These are phyloP conservation scores for Termitomyces sp. DNA, from an alignment of 768 basidiomycete species.

Conservation along the genomic window DNA sequence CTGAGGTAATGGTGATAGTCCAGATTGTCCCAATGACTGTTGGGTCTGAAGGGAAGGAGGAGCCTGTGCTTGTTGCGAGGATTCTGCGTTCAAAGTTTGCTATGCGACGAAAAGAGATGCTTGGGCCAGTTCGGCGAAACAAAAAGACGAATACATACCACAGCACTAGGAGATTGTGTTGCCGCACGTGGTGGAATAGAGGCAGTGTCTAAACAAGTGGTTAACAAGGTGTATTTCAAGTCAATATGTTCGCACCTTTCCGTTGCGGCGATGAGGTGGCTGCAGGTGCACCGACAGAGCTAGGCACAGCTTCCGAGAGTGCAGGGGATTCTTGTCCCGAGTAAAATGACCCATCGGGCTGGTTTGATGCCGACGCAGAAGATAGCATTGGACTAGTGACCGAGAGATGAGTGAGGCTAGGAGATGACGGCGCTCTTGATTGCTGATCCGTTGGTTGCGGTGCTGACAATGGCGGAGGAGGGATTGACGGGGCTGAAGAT, in stretches of 20 bases:
- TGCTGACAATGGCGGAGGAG: slow-evolving; percentile 30
- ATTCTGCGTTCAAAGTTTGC: slow-evolving; percentile 35
- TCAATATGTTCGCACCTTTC: slow-evolving; percentile 41
- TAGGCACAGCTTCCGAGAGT: slow-evolving; percentile 60
- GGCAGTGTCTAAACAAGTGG: slow-evolving; percentile 34
- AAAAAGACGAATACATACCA: slow-evolving; percentile 31
- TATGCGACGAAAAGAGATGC: slow-evolving; percentile 17
- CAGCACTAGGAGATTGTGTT: slow-evolving; percentile 38
- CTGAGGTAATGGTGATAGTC: slow-evolving; percentile 40
- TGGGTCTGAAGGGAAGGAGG: slow-evolving; percentile 23
- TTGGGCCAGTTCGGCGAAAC: background rate
- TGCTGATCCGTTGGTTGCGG: slow-evolving; percentile 33
- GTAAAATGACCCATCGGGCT: slow-evolving; percentile 66
- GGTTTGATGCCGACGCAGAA: slow-evolving; percentile 64
- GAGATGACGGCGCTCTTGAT: slow-evolving; percentile 57
- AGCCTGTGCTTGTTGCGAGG: slow-evolving; percentile 33
- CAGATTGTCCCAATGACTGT: slow-evolving; percentile 27
- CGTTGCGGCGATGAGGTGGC: slow-evolving; percentile 63
- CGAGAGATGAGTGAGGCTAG: slow-evolving; percentile 84
- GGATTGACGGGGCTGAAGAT: slow-evolving; percentile 37
- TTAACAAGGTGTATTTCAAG: slow-evolving; percentile 5
- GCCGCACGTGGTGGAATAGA: slow-evolving; percentile 42
- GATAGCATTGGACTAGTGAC: slow-evolving; percentile 81
- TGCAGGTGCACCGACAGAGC: slow-evolving; percentile 40
- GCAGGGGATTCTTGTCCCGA: slow-evolving; percentile 72